Evolutionary conservation across 345 rosid genomes (phyloP).

Genomic region (Mallotus nudiflorus): DNA sequence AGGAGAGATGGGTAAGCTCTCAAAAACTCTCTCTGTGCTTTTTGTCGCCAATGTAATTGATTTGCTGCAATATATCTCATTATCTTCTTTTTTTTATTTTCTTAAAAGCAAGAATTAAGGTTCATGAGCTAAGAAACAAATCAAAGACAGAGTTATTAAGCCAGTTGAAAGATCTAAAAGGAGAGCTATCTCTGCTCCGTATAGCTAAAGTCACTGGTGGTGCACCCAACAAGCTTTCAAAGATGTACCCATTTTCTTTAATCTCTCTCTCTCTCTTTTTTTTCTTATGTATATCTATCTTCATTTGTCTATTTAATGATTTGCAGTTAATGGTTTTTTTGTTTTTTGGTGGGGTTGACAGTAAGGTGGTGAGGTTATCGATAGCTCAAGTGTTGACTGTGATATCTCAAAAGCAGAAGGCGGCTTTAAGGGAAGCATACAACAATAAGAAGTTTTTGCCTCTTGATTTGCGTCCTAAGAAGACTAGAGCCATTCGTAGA

Average conservation of each 20-base stretch:
- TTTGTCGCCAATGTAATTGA: neutral
- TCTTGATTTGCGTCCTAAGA: constrained; percentile 31
- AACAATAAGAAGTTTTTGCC: constrained; percentile 37
- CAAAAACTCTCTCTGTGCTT: too few relatives aligned
- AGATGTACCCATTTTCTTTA: neutral
- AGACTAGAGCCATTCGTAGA: constrained; percentile 29
- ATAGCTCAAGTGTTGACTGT: constrained; percentile 35
- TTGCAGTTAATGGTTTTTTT: neutral
- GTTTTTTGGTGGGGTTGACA: neutral
- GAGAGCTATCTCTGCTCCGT: constrained; percentile 24
- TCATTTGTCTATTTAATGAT: neutral
- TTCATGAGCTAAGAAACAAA: constrained; percentile 14
- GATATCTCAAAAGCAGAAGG: constrained; percentile 35
- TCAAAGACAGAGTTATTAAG: constrained; percentile 6
- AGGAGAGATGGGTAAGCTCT: constrained; percentile 6
- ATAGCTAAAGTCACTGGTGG: constrained; percentile 33
- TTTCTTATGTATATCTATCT: neutral
- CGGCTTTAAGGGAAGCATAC: constrained; percentile 30
- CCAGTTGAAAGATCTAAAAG: constrained; percentile 24
- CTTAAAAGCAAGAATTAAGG: constrained; percentile 8
- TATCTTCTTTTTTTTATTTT: neutral
- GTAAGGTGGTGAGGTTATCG: constrained; percentile 32
- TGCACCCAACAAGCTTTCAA: constrained; percentile 26
- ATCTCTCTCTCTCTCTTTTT: neutral
- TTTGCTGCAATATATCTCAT: neutral